phyloP scores from a whole-genome alignment of 169 alveolate genomes.

The Babesia caballi region DNA sequence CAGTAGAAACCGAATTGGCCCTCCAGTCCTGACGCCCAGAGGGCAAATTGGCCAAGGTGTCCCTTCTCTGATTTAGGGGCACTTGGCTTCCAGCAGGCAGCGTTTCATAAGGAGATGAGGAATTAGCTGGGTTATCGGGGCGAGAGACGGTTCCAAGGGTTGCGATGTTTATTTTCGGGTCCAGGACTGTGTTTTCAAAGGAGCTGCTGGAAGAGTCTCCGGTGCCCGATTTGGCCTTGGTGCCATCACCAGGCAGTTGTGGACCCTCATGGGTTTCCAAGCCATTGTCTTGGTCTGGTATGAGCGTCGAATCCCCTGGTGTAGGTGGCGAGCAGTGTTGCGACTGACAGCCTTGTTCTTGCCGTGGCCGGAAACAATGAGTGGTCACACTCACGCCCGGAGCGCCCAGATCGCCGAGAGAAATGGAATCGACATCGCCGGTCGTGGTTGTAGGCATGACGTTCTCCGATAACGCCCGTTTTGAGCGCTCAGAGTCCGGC shows the following conservation, averaged over 20 bases:
- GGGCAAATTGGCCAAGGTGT: neutral
- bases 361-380: neutral
- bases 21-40: neutral
- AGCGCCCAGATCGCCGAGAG: too few species aligned
- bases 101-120: neutral
- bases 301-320: too few species aligned
- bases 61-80: neutral
- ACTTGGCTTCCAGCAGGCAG: neutral
- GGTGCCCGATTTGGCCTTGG: too few species aligned
- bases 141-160: neutral
- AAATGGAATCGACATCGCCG: too few species aligned
- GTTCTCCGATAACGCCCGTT: too few species aligned
- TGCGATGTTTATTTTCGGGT: constrained; percentile 4
- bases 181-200: constrained; percentile 8
- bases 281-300: too few species aligned
- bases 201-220: neutral
- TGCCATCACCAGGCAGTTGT: too few species aligned
- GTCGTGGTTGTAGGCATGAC: too few species aligned
- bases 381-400: neutral
- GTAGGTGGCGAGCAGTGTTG: too few species aligned
- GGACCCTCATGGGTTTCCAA: too few species aligned
- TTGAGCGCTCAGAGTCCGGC: too few species aligned
- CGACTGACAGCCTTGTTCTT: too few species aligned
- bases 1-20: constrained; percentile 1
- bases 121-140: neutral